Evolutionary conservation across 2,329 filamentous ascomycete species (phyloP), one percentile per base, ranked within the genome.

Genomic region (Proliferodiscus dingleyae): DNA sequence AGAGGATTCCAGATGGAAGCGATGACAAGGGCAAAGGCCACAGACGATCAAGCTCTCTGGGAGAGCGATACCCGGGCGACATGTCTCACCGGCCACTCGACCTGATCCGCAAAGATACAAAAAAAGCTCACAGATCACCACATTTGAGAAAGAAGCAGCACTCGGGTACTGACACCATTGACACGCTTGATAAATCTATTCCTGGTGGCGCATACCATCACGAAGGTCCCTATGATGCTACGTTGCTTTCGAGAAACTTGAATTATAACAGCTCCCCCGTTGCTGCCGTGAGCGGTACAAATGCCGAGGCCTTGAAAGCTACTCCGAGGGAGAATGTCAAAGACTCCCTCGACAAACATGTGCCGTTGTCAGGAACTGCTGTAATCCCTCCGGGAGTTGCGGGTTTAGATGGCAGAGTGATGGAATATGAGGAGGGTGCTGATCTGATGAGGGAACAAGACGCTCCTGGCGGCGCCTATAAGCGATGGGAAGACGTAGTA

Each of bases 221-320:
- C 59, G 87, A 85, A 53, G 90, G 91, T 0, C 91, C 91, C 0
- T 97, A 87, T 57, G 91, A 97, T 63, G 88, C 90, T 8, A 85
- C 87, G 2, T 73, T 88, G 42, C 72, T 84, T 1, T 79, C 85
- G 10, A 78, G 87, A 38, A 96, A 96, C 67, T 72, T 69, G 3
- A 73, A 80, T 66, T 72, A 71, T 47, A 69, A 73, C 44, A 68
- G 64, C 47, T 83, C 87, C 3, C 90, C 91, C 0, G 68, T 96
- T 6, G 88, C 85, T 22, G 91, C 90, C 2, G 77, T 95, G 4
- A 71, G 73, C 45, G 73, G 78, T 3, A 82, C 81, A 33, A 95
- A 93, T 66, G 71, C 74, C 43, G 86, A 89, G 63, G 87, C 89
- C 0, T 65, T 96, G 40, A 80, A 74, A 50, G 91, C 91, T 0